A percentile compares a stretch with the other conserved stretches of the same genome.
Evolutionary conservation across 176 grass and related monocot species (phyloP).

Genomic region (Rhynchospora tenuis): DNA sequence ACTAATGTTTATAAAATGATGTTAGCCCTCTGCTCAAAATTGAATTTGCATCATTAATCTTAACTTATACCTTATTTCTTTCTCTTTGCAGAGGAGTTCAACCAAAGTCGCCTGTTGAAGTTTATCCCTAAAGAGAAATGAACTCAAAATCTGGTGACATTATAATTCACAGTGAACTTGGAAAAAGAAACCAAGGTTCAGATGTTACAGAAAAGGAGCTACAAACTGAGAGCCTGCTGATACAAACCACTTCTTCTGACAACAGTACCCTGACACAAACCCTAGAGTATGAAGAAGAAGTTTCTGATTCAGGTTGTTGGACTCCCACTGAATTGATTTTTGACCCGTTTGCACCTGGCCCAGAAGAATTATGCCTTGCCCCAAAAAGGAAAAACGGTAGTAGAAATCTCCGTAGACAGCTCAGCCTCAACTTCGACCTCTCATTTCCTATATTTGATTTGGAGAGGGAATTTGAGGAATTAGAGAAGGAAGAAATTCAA

Average conservation of each 20-base stretch:
- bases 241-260: not conserved
- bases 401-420: not conserved
- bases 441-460: slow-evolving; percentile 13
- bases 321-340: slow-evolving; percentile 26
- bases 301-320: not conserved
- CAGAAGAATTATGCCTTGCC: slow-evolving; percentile 19
- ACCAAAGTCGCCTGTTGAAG: not conserved
- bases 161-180: not conserved
- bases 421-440: slow-evolving; percentile 10
- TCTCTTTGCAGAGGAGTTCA: not conserved
- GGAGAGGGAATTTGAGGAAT: slow-evolving; percentile 16
- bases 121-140: not conserved
- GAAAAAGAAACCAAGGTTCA: not conserved
- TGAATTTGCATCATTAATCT: not conserved
- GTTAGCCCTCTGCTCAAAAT: not conserved
- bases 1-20: not conserved
- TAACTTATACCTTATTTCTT: not conserved
- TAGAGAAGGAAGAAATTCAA: slow-evolving; percentile 13
- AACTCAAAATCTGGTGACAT: not conserved
- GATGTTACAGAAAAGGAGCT: not conserved
- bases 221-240: not conserved
- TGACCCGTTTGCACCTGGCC: slow-evolving; percentile 25
- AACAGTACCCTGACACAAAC: slow-evolving; percentile 15
- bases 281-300: slow-evolving; percentile 2
- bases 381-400: slow-evolving; percentile 12